Evolutionary conservation across 371 early-diverging fungal genomes (phyloP).

Genomic region (Rhizomucor pusillus): DNA sequence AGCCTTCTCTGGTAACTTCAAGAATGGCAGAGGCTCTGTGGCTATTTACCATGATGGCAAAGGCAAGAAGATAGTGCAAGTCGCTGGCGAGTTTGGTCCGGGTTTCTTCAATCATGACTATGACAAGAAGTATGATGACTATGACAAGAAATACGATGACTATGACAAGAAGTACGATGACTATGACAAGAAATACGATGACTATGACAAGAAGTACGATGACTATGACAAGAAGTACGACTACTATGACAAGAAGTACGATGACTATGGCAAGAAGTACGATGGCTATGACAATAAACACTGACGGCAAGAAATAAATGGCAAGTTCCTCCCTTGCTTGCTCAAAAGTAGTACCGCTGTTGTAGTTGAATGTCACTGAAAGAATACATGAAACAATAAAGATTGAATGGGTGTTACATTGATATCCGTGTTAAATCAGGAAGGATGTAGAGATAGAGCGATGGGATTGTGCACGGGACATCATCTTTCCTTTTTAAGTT

Average conservation of each 20-base stretch:
- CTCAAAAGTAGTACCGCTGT: not conserved
- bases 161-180: conserved; percentile 3
- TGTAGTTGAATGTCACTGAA: not conserved
- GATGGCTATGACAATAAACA: no score
- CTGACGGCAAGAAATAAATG: no score
- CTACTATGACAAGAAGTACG: not conserved
- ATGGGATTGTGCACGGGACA: not conserved
- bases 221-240: not conserved
- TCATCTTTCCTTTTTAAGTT: no score
- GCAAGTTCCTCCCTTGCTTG: not conserved
- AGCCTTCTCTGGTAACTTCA: not conserved
- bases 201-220: not conserved
- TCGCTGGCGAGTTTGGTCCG: no score
- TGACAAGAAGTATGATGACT: not conserved
- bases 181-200: conserved; percentile 3
- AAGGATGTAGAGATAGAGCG: not conserved
- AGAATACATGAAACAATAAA: not conserved
- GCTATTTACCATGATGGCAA: no score
- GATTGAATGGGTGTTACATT: not conserved
- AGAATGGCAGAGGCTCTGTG: not conserved
- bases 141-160: not conserved
- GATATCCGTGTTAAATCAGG: not conserved
- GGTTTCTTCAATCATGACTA: not conserved
- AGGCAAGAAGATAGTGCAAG: no score
- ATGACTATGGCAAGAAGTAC: no score